Evolutionary conservation across 208 protist genomes (phyloP).

Genomic region (Wallacemonas sp.): DNA sequence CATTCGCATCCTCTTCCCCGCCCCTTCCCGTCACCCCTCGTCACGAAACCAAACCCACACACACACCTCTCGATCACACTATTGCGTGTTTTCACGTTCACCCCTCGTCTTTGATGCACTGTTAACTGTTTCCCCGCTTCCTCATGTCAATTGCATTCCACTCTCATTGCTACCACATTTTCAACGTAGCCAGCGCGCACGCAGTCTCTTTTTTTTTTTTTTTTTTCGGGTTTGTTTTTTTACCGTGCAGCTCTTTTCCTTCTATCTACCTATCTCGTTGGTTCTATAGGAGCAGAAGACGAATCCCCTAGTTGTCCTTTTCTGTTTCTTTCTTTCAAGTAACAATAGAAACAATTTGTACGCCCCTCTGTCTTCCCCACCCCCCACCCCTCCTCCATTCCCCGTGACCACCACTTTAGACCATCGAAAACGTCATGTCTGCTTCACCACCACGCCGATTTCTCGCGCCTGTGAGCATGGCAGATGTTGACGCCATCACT

Average conservation of each 20-base stretch:
- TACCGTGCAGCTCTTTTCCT: not conserved
- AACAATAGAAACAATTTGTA: no score
- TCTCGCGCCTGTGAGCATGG: constrained; percentile 13
- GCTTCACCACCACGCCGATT: constrained; percentile 58
- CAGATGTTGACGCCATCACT: not conserved
- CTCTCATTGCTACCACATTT: no score
- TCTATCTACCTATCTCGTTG: not conserved
- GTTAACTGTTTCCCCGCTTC: no score
- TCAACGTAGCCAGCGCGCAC: no score
- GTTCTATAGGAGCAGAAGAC: not conserved
- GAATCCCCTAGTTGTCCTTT: not conserved
- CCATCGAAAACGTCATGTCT: not conserved
- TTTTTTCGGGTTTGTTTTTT: not conserved
- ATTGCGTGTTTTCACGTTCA: no score
- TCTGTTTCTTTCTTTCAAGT: not conserved
- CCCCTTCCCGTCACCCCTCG: no score
- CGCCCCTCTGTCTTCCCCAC: no score
- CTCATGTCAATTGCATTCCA: no score
- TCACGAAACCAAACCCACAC: no score
- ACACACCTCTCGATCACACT: no score
- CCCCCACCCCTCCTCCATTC: constrained; percentile 35
- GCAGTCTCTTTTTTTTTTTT: constrained; percentile 10
- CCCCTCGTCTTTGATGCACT: no score
- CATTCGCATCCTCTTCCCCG: no score
- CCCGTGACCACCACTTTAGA: not conserved